A percentile compares a stretch with the other conserved stretches of the same genome.
phyloP scores from a whole-genome alignment of 805 yeast genomes.

The Candida verbasci region DNA sequence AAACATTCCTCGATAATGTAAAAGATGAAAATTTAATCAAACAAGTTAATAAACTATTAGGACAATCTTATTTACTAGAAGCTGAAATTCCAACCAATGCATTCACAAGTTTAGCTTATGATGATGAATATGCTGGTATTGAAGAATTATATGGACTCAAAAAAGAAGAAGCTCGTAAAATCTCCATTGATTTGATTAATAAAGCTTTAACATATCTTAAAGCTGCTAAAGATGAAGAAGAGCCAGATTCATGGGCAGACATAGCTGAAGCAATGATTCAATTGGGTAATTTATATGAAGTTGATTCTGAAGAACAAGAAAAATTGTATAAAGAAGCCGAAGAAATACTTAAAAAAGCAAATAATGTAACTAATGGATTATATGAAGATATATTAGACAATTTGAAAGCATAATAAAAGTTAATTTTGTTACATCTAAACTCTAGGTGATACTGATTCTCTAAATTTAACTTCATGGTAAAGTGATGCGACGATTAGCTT shows the following conservation, averaged over 20 bases:
- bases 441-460: neutral
- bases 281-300: slow-evolving; percentile 67
- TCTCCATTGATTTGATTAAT: slow-evolving; percentile 44
- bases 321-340: slow-evolving; percentile 66
- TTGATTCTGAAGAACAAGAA: slow-evolving; percentile 66
- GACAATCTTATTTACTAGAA: slow-evolving; percentile 59
- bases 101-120: slow-evolving; percentile 56
- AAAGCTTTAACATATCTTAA: slow-evolving; percentile 56
- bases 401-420: slow-evolving; percentile 23
- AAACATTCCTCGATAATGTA: slow-evolving; percentile 27
- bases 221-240: slow-evolving; percentile 62
- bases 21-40: slow-evolving; percentile 24
- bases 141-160: slow-evolving; percentile 33
- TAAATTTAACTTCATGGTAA: too few relatives aligned
- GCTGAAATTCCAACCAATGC: slow-evolving; percentile 58
- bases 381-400: slow-evolving; percentile 61
- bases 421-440: too few relatives aligned
- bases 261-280: slow-evolving; percentile 84
- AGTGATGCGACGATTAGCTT: too few relatives aligned
- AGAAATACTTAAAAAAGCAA: slow-evolving; percentile 60
- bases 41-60: slow-evolving; percentile 47
- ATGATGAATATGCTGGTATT: slow-evolving; percentile 33
- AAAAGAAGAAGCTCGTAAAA: slow-evolving; percentile 41
- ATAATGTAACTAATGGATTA: slow-evolving; percentile 75
- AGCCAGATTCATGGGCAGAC: slow-evolving; percentile 77